Evolutionary conservation across 2,329 filamentous ascomycete species (phyloP).

Genomic region (Neopestalotiopsis sp.): DNA sequence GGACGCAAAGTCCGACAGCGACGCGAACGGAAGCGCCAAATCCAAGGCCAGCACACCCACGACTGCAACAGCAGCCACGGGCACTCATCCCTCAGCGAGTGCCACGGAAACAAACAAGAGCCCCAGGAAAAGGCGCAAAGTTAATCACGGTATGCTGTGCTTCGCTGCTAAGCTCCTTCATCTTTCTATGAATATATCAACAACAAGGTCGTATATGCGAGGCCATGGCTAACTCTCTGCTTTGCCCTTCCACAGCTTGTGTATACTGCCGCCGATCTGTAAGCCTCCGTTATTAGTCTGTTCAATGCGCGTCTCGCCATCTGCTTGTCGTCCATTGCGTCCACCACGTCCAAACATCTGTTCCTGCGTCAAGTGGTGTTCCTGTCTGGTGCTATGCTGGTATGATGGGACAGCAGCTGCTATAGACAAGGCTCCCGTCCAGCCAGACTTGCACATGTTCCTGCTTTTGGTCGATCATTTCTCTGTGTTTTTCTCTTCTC

Average conservation of each 20-base stretch:
- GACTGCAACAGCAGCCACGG: constrained; percentile 2
- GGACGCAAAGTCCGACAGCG: constrained; percentile 22
- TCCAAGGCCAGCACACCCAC: constrained; percentile 20
- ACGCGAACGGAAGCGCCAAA: constrained; percentile 14
- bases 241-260: constrained; percentile 69
- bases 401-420: constrained; percentile 22
- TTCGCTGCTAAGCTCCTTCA: constrained; percentile 28
- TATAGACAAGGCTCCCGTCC: constrained; percentile 9
- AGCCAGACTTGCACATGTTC: constrained; percentile 19
- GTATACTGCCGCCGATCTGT: constrained; percentile 91
- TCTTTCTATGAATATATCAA: constrained; percentile 24
- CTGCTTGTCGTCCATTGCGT: constrained; percentile 34
- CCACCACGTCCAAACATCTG: constrained; percentile 34
- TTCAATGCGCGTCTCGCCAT: constrained; percentile 32
- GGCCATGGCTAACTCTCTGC: constrained; percentile 40
- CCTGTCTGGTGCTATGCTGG: constrained; percentile 25
- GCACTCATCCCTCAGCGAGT: constrained; percentile 8
- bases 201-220: constrained; percentile 28
- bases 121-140: constrained; percentile 86
- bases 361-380: constrained; percentile 26
- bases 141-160: constrained; percentile 78
- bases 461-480: constrained; percentile 2
- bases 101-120: constrained; percentile 53
- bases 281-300: constrained; percentile 54
- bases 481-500: constrained; percentile 13